phyloP scores from a whole-genome alignment of 2,329 filamentous ascomycete genomes.

The Fusarium praegraminearum region DNA sequence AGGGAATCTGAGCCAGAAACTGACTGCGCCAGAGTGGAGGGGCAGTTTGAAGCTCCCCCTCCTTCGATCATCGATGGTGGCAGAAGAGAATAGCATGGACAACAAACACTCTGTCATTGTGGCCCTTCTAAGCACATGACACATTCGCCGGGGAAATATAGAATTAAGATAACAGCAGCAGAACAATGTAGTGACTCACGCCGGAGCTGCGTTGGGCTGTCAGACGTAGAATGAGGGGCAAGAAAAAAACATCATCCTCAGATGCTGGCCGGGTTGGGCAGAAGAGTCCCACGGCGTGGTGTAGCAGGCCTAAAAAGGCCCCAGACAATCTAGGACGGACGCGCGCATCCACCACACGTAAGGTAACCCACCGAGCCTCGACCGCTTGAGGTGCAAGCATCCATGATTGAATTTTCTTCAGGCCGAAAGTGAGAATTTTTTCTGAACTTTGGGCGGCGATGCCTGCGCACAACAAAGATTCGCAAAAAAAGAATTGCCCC shows the following conservation, averaged over 20 bases:
- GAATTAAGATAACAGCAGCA: neutral
- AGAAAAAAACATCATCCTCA: slow-evolving; percentile 21
- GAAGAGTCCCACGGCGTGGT: slow-evolving; percentile 33
- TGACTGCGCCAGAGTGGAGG: slow-evolving; percentile 43
- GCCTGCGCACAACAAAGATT: slow-evolving; percentile 33
- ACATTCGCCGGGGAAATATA: neutral
- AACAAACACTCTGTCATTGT: slow-evolving; percentile 1
- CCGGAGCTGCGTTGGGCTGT: slow-evolving; percentile 47
- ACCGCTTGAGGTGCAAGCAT: slow-evolving; percentile 29
- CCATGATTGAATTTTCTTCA: slow-evolving; percentile 42
- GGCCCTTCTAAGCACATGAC: slow-evolving; percentile 4
- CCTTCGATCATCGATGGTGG: slow-evolving; percentile 32
- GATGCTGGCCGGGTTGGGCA: slow-evolving; percentile 44
- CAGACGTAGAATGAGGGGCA: slow-evolving; percentile 41
- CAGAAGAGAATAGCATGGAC: slow-evolving; percentile 4
- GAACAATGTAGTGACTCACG: slow-evolving; percentile 44
- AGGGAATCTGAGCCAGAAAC: slow-evolving; percentile 42
- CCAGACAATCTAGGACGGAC: slow-evolving; percentile 33
- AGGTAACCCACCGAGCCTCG: slow-evolving; percentile 40
- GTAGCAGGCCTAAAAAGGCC: slow-evolving; percentile 31
- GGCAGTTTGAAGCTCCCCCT: slow-evolving; percentile 43
- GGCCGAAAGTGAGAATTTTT: slow-evolving; percentile 46
- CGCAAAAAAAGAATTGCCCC: slow-evolving; percentile 35
- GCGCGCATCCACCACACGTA: slow-evolving; percentile 36
- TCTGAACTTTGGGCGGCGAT: slow-evolving; percentile 31